A percentile compares a stretch with the other conserved stretches of the same genome.
phyloP scores from a whole-genome alignment of 192 early-diverging fungal genomes.

The Spinellus fusiger region DNA sequence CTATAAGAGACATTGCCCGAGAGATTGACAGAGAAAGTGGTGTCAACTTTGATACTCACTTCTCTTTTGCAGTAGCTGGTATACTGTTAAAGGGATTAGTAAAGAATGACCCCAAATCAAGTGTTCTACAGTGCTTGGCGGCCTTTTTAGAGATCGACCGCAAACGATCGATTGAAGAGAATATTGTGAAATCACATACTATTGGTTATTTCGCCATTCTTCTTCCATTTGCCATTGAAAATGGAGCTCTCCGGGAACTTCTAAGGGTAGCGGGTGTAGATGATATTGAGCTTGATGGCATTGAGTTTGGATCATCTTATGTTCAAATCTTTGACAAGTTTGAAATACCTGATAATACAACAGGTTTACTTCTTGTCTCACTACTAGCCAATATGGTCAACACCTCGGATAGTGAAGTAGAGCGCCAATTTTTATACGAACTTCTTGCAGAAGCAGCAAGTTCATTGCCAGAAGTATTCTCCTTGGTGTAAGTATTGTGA shows the following conservation, averaged over 20 bases:
- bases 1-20: constrained; percentile 57
- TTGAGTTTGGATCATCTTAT: constrained; percentile 32
- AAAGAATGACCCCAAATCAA: constrained; percentile 62
- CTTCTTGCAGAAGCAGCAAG: constrained; percentile 66
- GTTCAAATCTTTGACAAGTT: constrained; percentile 52
- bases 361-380: constrained; percentile 54
- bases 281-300: constrained; percentile 34
- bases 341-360: constrained; percentile 53
- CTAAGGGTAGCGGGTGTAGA: constrained; percentile 42
- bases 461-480: constrained; percentile 61
- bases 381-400: constrained; percentile 63
- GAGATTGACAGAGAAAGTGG: constrained; percentile 67
- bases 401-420: constrained; percentile 59
- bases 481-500: constrained; percentile 64
- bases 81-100: constrained; percentile 78
- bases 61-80: constrained; percentile 75
- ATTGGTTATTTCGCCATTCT: constrained; percentile 75
- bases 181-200: constrained; percentile 33
- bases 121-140: constrained; percentile 56
- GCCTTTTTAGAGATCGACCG: constrained; percentile 65
- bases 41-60: constrained; percentile 76
- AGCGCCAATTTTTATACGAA: constrained; percentile 65
- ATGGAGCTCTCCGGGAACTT: constrained; percentile 52
- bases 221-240: constrained; percentile 63
- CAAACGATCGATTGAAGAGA: constrained; percentile 27